Base-by-base conservation (phyloP, 306 rosid species). In the Castanopsis chinensis region DNA sequence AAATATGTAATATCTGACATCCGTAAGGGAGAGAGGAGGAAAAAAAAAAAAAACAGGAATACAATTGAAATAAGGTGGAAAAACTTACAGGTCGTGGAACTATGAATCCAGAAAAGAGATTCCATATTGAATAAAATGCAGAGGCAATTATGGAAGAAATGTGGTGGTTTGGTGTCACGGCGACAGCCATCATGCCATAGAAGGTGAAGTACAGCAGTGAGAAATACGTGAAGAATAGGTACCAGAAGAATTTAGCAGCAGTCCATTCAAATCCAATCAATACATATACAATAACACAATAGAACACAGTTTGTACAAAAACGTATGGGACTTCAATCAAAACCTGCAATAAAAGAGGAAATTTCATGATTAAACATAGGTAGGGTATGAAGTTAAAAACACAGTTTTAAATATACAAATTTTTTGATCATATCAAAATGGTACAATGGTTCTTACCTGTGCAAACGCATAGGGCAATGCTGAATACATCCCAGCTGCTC, bases 261-360 rank as follows among this genome's bases (percentile, higher is more conserved):
- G 82, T 85, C 91, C 94, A 90, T 3, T 90, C 91, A 69, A 84
- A 90, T 53, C 87, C 91, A 2, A 90, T 82, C 94, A 90, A 88
- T 78, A 90, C 92, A 61, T 90, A 90, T 11, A 88, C 90, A 82
- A 90, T 79, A 71, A 77, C 8, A 59, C 90, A 80, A 35, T 86
- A 88, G 35, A 82, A 51, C 81, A 81, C 75, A 0, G 90, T 9
- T 83, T 90, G 94, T 27, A 21, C 28, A 69, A 90, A 60, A 59
- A 81, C 6, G 65, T 88, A 88, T 21, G 94, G 94, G 21, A 90
- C 11, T 84, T 90, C 94, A 33, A 90, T 90, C n/a, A 84, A 3
- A 19, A 88, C 87, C 94, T 88, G 88, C 54, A 3, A 81, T 45
- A 78, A 71, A 35, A 68, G n/a, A 61, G 10, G 30, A 14, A 71